Percentiles rank a stretch among this genome's conserved stretches.
phyloP scores from a whole-genome alignment of 2,329 filamentous ascomycete species.

The Aaosphaeria pasadenensis region DNA sequence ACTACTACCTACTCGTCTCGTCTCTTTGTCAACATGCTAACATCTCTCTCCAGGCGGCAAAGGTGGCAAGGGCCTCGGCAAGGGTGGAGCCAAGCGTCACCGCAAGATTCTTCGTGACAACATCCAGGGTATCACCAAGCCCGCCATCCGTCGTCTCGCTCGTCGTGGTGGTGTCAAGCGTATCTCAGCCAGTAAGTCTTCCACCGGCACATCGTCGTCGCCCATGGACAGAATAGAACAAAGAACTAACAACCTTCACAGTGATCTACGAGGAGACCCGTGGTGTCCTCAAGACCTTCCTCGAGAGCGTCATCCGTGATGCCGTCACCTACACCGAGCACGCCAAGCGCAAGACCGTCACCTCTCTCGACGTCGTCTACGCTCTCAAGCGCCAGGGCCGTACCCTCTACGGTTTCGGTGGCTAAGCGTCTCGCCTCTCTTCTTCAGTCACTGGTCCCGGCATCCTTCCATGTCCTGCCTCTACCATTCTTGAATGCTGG shows the following conservation, averaged over 20 bases:
- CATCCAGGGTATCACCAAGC: conserved; percentile 56
- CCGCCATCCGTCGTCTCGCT: conserved; percentile 53
- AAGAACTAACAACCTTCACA: conserved; percentile 30
- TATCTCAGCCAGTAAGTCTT: conserved; percentile 48
- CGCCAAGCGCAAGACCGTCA: conserved; percentile 79
- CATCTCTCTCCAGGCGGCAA: conserved; percentile 46
- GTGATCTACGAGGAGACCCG: conserved; percentile 80
- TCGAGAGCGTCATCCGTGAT: conserved; percentile 73
- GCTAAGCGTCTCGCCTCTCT: conserved; percentile 54
- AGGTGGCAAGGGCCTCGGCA: conserved; percentile 55
- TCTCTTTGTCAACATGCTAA: conserved; percentile 25
- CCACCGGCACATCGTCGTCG: background rate
- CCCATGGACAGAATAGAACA: background rate
- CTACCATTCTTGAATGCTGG: too few relatives aligned
- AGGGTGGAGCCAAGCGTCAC: conserved; percentile 55
- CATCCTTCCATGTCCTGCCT: too few relatives aligned
- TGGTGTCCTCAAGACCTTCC: conserved; percentile 75
- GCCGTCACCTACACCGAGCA: conserved; percentile 77
- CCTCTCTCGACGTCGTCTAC: conserved; percentile 63
- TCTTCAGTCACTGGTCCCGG: background rate
- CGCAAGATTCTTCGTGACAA: conserved; percentile 56
- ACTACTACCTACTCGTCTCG: background rate
- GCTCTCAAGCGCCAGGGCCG: conserved; percentile 65
- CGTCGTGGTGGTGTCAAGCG: conserved; percentile 55
- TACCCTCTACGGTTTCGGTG: conserved; percentile 84